Percentiles rank a stretch among this genome's conserved stretches.
Conservation (phyloP, 495 filamentous ascomycete genomes). For the Penicillium flavigenum region DNA sequence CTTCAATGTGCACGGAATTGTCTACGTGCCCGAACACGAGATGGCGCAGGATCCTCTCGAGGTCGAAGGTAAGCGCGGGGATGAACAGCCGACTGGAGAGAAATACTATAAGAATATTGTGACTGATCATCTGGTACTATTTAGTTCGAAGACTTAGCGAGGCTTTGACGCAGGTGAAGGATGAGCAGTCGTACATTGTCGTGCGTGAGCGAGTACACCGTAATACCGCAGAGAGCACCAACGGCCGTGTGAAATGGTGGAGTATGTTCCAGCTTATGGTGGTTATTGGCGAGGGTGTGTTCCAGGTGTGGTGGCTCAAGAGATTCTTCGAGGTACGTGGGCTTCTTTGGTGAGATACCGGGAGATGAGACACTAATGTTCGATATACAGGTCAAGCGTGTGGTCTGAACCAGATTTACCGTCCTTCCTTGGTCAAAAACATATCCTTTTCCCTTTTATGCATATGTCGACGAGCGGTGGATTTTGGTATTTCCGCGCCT, state of each 20-base stretch:
- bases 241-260: conserved; percentile 98
- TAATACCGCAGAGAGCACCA: conserved; percentile 98
- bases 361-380: conserved; percentile 1
- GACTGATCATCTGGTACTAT: conserved; percentile 19
- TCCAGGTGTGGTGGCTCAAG: conserved; percentile 99
- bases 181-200: conserved; percentile 97
- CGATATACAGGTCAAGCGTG: conserved; percentile 42
- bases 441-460: conserved; percentile 10
- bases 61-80: conserved; percentile 62
- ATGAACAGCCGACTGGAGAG: not conserved
- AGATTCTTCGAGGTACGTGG: conserved; percentile 88
- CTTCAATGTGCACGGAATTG: conserved; percentile 98
- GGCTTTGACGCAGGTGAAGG: conserved; percentile 84
- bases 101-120: not conserved
- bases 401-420: conserved; percentile 34
- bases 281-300: conserved; percentile 86
- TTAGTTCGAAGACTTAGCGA: conserved; percentile 83
- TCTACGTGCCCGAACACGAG: conserved; percentile 91
- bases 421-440: conserved; percentile 12
- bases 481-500: conserved; percentile 3
- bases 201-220: conserved; percentile 91
- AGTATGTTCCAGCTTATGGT: conserved; percentile 93
- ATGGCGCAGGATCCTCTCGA: conserved; percentile 85
- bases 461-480: conserved; percentile 11
- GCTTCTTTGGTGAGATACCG: not conserved